These are phyloP conservation scores for Saccharum officinarum DNA, from an alignment of 176 grass and related monocot genomes.

Conservation along the genomic window DNA sequence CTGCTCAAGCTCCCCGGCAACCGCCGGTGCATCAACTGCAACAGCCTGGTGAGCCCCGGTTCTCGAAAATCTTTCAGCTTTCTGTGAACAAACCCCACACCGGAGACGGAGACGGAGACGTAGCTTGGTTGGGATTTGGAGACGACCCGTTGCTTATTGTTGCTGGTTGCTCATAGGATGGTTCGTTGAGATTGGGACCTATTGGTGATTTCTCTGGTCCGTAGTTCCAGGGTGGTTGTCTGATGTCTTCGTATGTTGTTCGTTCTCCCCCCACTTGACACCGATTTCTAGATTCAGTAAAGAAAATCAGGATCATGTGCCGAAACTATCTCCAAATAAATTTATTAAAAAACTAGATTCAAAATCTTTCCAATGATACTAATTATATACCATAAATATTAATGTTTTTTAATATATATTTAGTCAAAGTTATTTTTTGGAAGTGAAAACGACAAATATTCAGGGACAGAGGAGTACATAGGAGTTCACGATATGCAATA, in stretches of 20 bases:
- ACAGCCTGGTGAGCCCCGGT: conserved; percentile 42
- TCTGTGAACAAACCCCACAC: background rate
- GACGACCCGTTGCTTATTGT: background rate
- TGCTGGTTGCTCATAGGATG: background rate
- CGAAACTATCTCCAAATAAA: background rate
- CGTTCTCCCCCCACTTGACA: background rate
- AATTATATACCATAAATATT: too few species aligned
- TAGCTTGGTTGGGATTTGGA: background rate
- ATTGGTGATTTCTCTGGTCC: background rate
- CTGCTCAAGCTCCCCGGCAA: conserved; percentile 58
- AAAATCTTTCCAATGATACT: too few species aligned
- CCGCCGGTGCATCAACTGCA: conserved; percentile 70
- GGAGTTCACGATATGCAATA: background rate
- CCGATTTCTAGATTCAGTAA: background rate
- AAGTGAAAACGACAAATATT: too few species aligned
- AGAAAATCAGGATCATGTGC: background rate
- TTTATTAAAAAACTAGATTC: too few species aligned
- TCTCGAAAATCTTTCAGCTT: background rate
- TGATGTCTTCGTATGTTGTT: background rate
- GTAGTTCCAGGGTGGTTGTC: background rate
- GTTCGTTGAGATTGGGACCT: background rate
- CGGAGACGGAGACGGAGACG: background rate
- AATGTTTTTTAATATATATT: too few species aligned
- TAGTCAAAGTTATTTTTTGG: too few species aligned
- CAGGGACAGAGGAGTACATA: too few species aligned